Evolutionary conservation across 768 basidiomycete genomes (phyloP).

Genomic region (Brasilioporus rufonigricans): DNA sequence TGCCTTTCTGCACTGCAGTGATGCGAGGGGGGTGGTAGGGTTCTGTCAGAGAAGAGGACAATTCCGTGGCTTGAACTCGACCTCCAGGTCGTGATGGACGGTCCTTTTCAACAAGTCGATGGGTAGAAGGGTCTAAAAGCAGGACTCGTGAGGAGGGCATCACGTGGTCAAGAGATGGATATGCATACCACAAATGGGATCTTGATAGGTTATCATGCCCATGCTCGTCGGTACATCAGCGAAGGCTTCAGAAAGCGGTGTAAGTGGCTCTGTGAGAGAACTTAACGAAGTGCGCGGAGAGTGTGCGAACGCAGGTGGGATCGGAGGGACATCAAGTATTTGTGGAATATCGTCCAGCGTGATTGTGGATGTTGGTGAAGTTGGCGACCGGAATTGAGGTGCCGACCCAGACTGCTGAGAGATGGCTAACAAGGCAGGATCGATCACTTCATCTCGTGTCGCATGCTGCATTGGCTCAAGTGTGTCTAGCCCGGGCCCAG

Average conservation of each 20-base stretch:
- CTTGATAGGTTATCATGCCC: background rate
- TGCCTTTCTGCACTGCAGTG: constrained; percentile 16
- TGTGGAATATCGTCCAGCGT: background rate
- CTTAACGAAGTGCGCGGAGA: constrained; percentile 34
- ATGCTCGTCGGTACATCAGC: constrained; percentile 4
- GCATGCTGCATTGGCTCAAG: background rate
- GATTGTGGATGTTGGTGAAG: background rate
- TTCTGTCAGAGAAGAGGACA: background rate
- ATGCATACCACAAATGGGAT: constrained; percentile 10
- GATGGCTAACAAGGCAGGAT: constrained; percentile 33
- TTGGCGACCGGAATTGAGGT: constrained; percentile 1
- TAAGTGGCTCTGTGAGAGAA: constrained; percentile 28
- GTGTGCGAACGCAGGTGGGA: constrained; percentile 20
- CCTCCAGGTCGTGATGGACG: background rate
- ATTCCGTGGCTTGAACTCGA: background rate
- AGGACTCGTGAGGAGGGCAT: constrained; percentile 3
- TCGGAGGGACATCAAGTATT: constrained; percentile 1
- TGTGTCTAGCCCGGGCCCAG: background rate
- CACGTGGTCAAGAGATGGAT: background rate
- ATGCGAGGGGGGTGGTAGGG: background rate
- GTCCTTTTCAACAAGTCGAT: constrained; percentile 2
- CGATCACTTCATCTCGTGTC: constrained; percentile 27
- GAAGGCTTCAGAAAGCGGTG: constrained; percentile 21
- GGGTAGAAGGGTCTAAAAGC: constrained; percentile 3
- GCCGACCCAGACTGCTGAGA: constrained; percentile 13